Evolutionary conservation across 2,329 filamentous ascomycete genomes (phyloP).

Genomic region (Alternaria rosae): DNA sequence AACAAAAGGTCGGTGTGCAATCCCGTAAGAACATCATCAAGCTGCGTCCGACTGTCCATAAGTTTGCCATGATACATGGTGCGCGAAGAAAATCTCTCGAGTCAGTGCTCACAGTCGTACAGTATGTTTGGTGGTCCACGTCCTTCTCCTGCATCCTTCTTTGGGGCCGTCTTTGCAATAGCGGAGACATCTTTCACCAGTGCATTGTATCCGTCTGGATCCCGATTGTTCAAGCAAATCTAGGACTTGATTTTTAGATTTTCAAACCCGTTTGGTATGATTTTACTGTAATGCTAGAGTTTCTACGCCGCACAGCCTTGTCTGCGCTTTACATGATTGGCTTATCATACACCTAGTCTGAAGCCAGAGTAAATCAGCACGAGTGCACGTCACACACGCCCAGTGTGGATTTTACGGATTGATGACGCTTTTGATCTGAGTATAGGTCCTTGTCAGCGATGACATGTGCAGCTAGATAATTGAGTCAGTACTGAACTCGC

Average conservation of each 20-base stretch:
- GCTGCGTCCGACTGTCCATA: no score
- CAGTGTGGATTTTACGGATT: background rate
- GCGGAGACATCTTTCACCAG: background rate
- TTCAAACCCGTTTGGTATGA: background rate
- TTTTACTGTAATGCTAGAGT: background rate
- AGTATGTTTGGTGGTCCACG: no score
- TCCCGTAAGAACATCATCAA: no score
- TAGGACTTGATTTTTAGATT: background rate
- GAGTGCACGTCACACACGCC: background rate
- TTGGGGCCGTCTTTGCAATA: background rate
- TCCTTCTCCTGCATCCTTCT: background rate
- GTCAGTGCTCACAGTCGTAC: background rate
- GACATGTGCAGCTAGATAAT: no score
- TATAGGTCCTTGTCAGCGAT: no score
- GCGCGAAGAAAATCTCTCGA: background rate
- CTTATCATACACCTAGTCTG: background rate
- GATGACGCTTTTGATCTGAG: no score
- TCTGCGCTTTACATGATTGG: background rate
- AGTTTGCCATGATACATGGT: background rate
- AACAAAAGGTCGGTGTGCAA: no score
- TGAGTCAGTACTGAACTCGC: no score
- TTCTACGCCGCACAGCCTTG: background rate
- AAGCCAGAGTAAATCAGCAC: background rate
- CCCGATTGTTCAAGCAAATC: background rate
- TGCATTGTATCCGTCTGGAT: background rate